These are phyloP conservation scores for Kingdonia uniflora DNA, from an alignment of 164 flowering plant genomes.

Conservation along the genomic window DNA sequence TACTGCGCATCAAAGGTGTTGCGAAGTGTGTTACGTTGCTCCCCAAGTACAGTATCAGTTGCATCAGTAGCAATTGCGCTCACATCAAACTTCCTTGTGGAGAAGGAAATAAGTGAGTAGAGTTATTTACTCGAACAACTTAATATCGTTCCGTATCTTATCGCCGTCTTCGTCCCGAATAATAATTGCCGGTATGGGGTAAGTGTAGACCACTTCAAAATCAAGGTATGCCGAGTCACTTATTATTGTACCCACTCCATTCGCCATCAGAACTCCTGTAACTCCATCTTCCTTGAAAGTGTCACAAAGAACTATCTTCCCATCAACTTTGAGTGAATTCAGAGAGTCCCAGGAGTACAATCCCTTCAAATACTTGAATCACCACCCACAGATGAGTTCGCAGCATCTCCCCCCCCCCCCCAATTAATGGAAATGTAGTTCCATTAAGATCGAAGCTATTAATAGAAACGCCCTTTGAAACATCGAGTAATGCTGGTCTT, in stretches of 20 bases:
- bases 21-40: too few species aligned
- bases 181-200: conserved; percentile 26
- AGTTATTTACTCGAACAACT: conserved; percentile 19
- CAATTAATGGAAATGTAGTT: conserved; percentile 24
- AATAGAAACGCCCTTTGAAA: conserved; percentile 24
- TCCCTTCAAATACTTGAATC: conserved; percentile 7
- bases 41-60: too few species aligned
- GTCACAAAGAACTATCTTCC: conserved; percentile 38
- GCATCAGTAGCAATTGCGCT: too few species aligned
- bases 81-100: too few species aligned
- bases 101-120: background rate
- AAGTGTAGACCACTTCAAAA: conserved; percentile 21
- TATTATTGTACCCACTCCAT: conserved; percentile 30
- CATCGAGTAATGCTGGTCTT: conserved; percentile 4
- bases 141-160: conserved; percentile 24
- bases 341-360: conserved; percentile 19
- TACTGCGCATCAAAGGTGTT: too few species aligned
- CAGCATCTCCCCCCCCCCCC: conserved; percentile 41
- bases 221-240: background rate
- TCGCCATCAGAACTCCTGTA: conserved; percentile 15
- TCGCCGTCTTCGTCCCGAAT: conserved; percentile 21
- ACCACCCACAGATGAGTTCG: conserved; percentile 25
- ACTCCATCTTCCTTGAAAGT: conserved; percentile 9
- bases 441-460: conserved; percentile 30
- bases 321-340: conserved; percentile 18